Evolutionary conservation across 2,329 filamentous ascomycete species (phyloP), one percentile per base, ranked within the genome.

Genomic region (Didymella keratinophila): DNA sequence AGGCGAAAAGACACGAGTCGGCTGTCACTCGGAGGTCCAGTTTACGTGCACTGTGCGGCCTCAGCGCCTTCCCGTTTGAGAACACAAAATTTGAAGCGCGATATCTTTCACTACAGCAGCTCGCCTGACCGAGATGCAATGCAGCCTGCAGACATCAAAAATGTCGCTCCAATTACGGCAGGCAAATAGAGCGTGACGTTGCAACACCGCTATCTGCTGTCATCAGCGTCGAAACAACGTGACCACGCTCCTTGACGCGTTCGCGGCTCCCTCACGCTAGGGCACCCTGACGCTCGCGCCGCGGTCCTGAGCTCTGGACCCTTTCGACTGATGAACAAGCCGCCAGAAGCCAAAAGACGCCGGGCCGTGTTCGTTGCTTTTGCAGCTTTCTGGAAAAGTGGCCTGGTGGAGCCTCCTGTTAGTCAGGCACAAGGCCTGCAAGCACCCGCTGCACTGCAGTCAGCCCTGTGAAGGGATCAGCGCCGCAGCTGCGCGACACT

Each of bases 401-500:
- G 51, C 45, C 50, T 53, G 20, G 47, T 47, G 52, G 41, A 60
- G 51, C 47, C 45, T 52, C 34, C 48, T 45, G 52, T 64, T 65
- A 68, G 63, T 65, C 67, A 68, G 67, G 65, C 56, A 68, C 65
- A 52, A 60, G 49, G 37, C 34, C 56, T 61, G 54, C 58, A 61
- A 51, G 52, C 53, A 60, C 49, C 52, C 52, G 45, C 53, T 47
- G 49, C n/a, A 32, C 30, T 50, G 50, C 56, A 54, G 44, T 52
- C 58, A 60, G 53, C 58, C 54, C 32, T 61, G 58, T 18, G 14
- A 45, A 46, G 45, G 9, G 39, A 61, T 61, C 53, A 28, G 32
- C 43, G 27, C 36, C 39, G 43, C 58, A 56, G 42, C 28, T 57
- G 48, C 21, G 39, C 45, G 39, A 52, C 45, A 21, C 32, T 32